Conservation (phyloP, 2,329 filamentous ascomycete genomes). For the Fusarium sp. region DNA sequence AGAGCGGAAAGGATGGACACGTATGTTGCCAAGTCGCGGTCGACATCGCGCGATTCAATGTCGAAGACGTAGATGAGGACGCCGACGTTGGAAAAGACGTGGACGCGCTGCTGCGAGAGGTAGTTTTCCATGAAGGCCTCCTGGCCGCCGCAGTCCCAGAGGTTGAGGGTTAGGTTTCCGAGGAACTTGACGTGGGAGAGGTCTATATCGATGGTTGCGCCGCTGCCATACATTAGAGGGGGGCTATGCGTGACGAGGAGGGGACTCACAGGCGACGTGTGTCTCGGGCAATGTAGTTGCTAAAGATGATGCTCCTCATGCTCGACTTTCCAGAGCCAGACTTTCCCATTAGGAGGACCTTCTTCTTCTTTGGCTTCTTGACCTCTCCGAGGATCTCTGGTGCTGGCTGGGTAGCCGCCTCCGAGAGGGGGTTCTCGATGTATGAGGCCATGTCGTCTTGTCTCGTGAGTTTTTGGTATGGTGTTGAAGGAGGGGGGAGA, state of each 20-base stretch:
- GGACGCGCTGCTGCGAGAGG: slow-evolving; percentile 91
- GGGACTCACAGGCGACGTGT: slow-evolving; percentile 78
- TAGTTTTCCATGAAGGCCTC: slow-evolving; percentile 99
- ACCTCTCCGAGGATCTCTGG: slow-evolving; percentile 61
- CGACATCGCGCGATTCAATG: slow-evolving; percentile 94
- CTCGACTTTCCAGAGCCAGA: slow-evolving; percentile 97
- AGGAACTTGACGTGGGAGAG: slow-evolving; percentile 99
- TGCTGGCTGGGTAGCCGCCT: slow-evolving; percentile 39
- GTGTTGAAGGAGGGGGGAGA: background rate
- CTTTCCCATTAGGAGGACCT: slow-evolving; percentile 92
- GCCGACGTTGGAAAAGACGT: slow-evolving; percentile 96
- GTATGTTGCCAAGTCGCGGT: slow-evolving; percentile 93
- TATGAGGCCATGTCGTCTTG: slow-evolving; percentile 47
- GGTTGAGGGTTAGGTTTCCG: slow-evolving; percentile 94
- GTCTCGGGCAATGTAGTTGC: slow-evolving; percentile 97
- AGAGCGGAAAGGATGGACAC: slow-evolving; percentile 89
- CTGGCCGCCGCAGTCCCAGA: slow-evolving; percentile 99
- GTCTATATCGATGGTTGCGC: slow-evolving; percentile 98
- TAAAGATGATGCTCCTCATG: slow-evolving; percentile 99
- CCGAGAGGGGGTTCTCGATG: slow-evolving; percentile 47
- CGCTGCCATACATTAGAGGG: slow-evolving; percentile 55
- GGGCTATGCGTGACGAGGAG: no score
- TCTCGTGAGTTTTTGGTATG: background rate
- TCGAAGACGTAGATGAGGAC: slow-evolving; percentile 99
- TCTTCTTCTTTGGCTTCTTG: slow-evolving; percentile 84